Base-by-base conservation (phyloP, 2,329 filamentous ascomycete genomes). In the Aspergillus sp. region DNA sequence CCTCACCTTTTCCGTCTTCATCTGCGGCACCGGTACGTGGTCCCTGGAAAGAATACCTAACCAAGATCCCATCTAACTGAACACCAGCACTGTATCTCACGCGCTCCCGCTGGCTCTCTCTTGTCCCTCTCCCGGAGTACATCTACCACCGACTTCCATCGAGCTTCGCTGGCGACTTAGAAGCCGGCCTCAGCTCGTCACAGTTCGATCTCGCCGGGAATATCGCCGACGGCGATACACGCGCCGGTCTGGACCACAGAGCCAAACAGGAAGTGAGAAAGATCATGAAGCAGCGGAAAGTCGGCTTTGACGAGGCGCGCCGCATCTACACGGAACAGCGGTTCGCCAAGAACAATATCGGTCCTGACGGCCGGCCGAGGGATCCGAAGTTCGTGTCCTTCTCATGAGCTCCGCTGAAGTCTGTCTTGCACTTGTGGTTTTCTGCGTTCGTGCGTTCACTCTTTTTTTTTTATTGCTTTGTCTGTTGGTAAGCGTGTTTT, bases 381-480 rank as follows among this genome's bases (percentile, higher is more conserved):
- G 93, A 97, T 76, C 91, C 92, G 56, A 96, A 96, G 77, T 95
- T 96, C 68, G 91, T 97, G 54, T 95, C 89, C 68, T 97, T 97
- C 73, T 89, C 86, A 54, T 88, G 67, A 80, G 22, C 22, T 22
- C n/a, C n/a, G 45, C 35, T 45, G 19, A 35, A 20, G 51, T 44
- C 33, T 36, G 45, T 50, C 49, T 53, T 36, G 5, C 16, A 38
- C 22, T 26, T 46, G 14, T 24, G n/a, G 10, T 26, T 42, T 22
- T n/a, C n/a, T 22, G 22, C 22, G 5, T 4, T 22, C 22, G 24
- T 43, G 16, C 19, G 19, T 20, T 49, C 35, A 32, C 20, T 24
- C 13, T 30, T n/a, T 45, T 17, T 7, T 20, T 20, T 46, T n/a
- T 14, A 1, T 36, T 19, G 4, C 32, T 6, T 20, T 44, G 8